Evolutionary conservation across 2,329 filamentous ascomycete genomes (phyloP), one percentile per base, ranked within the genome.

Genomic region (Hymenoscyphus fructigenus): DNA sequence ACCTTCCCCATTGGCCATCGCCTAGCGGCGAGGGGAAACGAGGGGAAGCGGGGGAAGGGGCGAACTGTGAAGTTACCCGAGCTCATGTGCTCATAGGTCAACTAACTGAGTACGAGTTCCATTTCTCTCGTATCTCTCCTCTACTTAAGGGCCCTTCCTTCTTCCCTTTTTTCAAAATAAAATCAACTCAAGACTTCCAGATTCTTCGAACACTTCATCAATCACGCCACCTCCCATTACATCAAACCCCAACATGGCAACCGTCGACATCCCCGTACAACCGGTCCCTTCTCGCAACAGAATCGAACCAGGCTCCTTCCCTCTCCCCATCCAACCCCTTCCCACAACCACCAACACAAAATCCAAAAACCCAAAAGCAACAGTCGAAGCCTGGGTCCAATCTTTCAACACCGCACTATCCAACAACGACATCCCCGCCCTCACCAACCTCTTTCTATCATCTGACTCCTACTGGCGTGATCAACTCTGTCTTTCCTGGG

Each of bases 381-480:
- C 68, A 10, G 67, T 67, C 9, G 28, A 50, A 9, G 38, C 62
- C 34, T 74, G 70, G 65, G 56, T 70, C 17, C 29, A 61, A 14
- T 61, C 65, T 4, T 72, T 73, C 57, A 85, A 84, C 69, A 65
- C 75, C 7, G 72, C 74, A 0, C 65, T 86, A 0, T 63, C 69
- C 4, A 72, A 68, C 12, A 71, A 76, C 2, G 76, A 84, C 60
- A 71, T 77, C 53, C 44, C 67, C 1, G 70, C 71, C 1, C 53
- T 82, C 0, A 70, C 78, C 0, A 62, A 69, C 1, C 75, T 85
- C 3, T 82, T 86, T 57, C 70, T 78, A 2, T 68, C 76, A 0
- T 76, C 82, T 23, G 81, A 83, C 63, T 53, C n/a, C 20, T 86
- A 81, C 74, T 88, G 85, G 85, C 80, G 85, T 9, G 85, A 88